Conservation (phyloP, 257 asterid species). For the Handroanthus guayacan region DNA sequence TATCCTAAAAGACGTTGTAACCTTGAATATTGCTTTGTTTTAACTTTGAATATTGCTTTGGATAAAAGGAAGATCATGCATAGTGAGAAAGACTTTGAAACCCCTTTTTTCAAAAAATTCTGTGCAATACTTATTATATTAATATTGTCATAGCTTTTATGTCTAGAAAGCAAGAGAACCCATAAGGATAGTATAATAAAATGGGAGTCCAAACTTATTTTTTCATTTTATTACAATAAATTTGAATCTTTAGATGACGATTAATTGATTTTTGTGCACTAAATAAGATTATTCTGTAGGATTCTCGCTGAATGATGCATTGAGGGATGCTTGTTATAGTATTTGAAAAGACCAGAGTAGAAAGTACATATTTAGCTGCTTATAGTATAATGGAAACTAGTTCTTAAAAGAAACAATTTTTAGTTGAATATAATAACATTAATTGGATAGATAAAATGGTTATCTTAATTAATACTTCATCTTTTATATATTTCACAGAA, state of each 20-base stretch:
- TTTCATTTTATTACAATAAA: neutral
- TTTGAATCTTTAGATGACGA: neutral
- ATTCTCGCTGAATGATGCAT: neutral
- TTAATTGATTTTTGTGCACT: neutral
- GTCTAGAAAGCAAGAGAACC: too few species aligned
- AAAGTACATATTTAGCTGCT: neutral
- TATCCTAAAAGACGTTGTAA: neutral
- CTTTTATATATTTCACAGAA: too few species aligned
- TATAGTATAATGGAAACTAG: neutral
- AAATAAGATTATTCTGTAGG: neutral
- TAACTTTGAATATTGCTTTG: slow-evolving; percentile 12
- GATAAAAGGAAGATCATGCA: neutral
- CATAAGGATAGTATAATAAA: neutral
- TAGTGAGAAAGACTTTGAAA: neutral
- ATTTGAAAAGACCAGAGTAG: too few species aligned
- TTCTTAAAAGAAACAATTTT: neutral
- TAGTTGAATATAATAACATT: slow-evolving; percentile 12
- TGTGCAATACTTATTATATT: neutral
- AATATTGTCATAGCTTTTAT: neutral
- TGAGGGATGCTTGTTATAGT: neutral
- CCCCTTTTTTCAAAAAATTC: neutral
- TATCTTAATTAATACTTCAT: neutral
- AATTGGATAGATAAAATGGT: neutral
- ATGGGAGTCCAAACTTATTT: neutral
- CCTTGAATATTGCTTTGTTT: slow-evolving; percentile 12